These are phyloP conservation scores for Zancudomyces culisetae DNA, from an alignment of 371 early-diverging fungal species.

Conservation along the genomic window DNA sequence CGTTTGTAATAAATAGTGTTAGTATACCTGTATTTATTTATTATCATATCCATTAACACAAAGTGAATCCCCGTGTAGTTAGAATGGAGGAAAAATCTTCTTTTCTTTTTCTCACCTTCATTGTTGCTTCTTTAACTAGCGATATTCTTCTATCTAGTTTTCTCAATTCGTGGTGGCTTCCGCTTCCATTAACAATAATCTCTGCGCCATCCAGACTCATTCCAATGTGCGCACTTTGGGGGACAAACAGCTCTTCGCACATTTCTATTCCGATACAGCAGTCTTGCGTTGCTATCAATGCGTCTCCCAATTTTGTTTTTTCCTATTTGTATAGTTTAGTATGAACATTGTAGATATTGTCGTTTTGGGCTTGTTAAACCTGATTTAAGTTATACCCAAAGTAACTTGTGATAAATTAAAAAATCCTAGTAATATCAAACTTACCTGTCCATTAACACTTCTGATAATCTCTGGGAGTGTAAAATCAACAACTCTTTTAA, in stretches of 20 bases:
- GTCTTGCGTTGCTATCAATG: constrained; percentile 50
- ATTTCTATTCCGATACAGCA: constrained; percentile 84
- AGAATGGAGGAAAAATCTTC: no score
- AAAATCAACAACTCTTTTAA: constrained; percentile 42
- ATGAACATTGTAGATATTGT: constrained; percentile 8
- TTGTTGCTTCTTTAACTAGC: constrained; percentile 72
- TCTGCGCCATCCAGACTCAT: constrained; percentile 91
- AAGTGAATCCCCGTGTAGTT: constrained; percentile 13
- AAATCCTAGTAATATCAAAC: constrained; percentile 3
- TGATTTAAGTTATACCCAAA: no score
- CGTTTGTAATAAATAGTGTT: no score
- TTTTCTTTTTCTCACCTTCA: constrained; percentile 33
- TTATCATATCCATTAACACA: constrained; percentile 8
- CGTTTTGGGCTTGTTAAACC: no score
- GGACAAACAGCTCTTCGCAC: constrained; percentile 94
- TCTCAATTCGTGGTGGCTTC: constrained; percentile 78
- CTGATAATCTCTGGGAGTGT: constrained; percentile 64
- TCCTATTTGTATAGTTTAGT: neutral
- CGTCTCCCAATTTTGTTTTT: constrained; percentile 69
- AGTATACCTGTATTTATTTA: no score
- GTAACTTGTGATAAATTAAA: constrained; percentile 1
- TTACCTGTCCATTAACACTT: constrained; percentile 50
- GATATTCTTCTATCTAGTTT: constrained; percentile 72
- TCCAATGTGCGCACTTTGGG: constrained; percentile 74
- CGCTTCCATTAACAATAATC: constrained; percentile 83